Evolutionary conservation across 2,329 filamentous ascomycete genomes (phyloP).

Genomic region (Fusarium cicatricum): DNA sequence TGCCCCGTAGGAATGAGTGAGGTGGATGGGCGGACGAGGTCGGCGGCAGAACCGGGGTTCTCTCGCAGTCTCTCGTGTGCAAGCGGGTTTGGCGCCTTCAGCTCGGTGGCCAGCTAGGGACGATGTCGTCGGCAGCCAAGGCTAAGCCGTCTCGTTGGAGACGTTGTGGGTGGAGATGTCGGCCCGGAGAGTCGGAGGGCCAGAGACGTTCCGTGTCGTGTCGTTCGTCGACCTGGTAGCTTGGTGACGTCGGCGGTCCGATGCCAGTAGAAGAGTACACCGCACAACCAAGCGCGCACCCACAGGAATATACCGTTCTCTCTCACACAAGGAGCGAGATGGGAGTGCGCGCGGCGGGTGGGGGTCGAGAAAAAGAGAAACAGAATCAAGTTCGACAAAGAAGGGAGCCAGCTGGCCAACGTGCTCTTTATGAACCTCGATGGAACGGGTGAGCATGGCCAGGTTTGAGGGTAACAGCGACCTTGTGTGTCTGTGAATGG

Average conservation of each 20-base stretch:
- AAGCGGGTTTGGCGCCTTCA: conserved; percentile 47
- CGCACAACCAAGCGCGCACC: conserved; percentile 29
- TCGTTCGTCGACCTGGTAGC: conserved; percentile 36
- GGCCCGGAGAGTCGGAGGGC: conserved; percentile 42
- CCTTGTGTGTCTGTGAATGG: conserved; percentile 17
- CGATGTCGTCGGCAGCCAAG: conserved; percentile 36
- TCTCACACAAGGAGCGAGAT: conserved; percentile 10
- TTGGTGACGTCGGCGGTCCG: conserved; percentile 42
- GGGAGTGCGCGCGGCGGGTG: conserved; percentile 7
- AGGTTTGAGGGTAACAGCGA: conserved; percentile 11
- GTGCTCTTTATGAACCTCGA: conserved; percentile 31
- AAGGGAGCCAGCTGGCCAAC: conserved; percentile 3
- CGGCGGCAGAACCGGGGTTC: conserved; percentile 41
- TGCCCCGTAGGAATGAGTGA: conserved; percentile 36
- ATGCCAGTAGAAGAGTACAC: conserved; percentile 34
- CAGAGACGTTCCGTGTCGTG: conserved; percentile 37
- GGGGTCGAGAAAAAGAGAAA: conserved; percentile 9
- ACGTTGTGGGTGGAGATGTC: conserved; percentile 43
- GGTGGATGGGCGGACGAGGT: conserved; percentile 41
- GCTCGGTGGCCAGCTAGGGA: conserved; percentile 38
- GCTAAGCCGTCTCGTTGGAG: conserved; percentile 39
- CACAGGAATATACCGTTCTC: conserved; percentile 23
- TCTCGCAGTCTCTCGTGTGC: conserved; percentile 31
- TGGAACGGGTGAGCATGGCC: conserved; percentile 18
- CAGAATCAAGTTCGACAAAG: conserved; percentile 1